Evolutionary conservation across 768 basidiomycete species (phyloP).

Genomic region (Amanita inopinata): DNA sequence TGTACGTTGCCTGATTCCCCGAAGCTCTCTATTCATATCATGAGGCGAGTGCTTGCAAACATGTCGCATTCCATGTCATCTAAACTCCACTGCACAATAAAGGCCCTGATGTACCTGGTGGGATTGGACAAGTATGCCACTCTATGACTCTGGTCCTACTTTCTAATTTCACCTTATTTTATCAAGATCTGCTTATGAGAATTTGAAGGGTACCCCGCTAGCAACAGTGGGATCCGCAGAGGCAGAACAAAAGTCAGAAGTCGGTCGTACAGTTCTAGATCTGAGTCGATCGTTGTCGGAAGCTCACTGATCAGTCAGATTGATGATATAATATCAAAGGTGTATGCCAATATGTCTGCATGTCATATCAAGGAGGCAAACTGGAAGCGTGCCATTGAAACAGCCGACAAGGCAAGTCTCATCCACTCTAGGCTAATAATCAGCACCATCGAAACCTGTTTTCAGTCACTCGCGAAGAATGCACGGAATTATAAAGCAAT

Average conservation of each 20-base stretch:
- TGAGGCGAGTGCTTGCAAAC: conserved; percentile 35
- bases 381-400: conserved; percentile 70
- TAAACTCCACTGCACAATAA: background rate
- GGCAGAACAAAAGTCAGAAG: conserved; percentile 59
- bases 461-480: conserved; percentile 66
- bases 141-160: background rate
- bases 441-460: background rate
- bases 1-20: conserved; percentile 1
- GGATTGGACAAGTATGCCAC: conserved; percentile 67
- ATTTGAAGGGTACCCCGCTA: conserved; percentile 28
- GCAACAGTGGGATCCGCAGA: conserved; percentile 11
- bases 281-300: background rate
- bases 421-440: background rate
- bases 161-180: conserved; percentile 2
- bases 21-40: conserved; percentile 67
- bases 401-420: conserved; percentile 60
- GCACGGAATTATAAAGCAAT: conserved; percentile 68
- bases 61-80: background rate
- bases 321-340: conserved; percentile 69
- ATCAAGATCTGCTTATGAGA: conserved; percentile 45
- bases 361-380: conserved; percentile 75
- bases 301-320: conserved; percentile 30
- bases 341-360: conserved; percentile 79
- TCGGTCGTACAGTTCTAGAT: conserved; percentile 18
- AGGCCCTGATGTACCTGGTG: conserved; percentile 65